These are phyloP conservation scores for Stemphylium beticola DNA, from an alignment of 2,329 filamentous ascomycete genomes.

Conservation along the genomic window DNA sequence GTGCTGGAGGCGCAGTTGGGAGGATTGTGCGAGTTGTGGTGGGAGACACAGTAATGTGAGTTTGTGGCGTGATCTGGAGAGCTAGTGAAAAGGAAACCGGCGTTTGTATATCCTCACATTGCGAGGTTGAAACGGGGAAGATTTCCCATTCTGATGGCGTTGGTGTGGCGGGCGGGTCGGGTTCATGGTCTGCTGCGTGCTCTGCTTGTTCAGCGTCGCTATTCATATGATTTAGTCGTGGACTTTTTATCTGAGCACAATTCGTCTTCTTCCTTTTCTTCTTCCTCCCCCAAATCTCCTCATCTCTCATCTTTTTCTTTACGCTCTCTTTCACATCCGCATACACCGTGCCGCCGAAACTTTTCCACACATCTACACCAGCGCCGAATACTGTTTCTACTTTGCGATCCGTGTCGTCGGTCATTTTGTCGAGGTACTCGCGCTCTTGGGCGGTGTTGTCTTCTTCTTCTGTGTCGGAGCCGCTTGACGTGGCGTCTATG, in stretches of 20 bases:
- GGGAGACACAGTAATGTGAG: too few species aligned
- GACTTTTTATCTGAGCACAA: not conserved
- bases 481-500: not conserved
- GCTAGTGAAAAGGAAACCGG: not conserved
- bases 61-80: not conserved
- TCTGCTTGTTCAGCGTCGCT: not conserved
- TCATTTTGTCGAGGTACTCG: constrained; percentile 15
- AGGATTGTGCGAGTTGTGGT: too few species aligned
- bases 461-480: constrained; percentile 19
- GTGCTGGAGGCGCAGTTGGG: too few species aligned
- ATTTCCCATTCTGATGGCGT: too few species aligned
- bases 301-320: constrained; percentile 6
- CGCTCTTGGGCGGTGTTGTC: constrained; percentile 2
- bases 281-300: constrained; percentile 6
- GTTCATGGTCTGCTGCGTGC: not conserved
- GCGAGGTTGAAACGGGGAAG: too few species aligned
- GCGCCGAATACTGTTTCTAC: constrained; percentile 14
- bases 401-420: constrained; percentile 7
- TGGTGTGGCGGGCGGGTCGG: too few species aligned
- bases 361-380: constrained; percentile 15
- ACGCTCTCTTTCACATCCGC: constrained; percentile 10
- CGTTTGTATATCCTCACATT: too few species aligned
- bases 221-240: not conserved
- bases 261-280: not conserved
- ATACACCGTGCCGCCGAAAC: constrained; percentile 10